These are phyloP conservation scores for Ceratocystis albifundus DNA, from an alignment of 2,329 filamentous ascomycete species.

Conservation along the genomic window DNA sequence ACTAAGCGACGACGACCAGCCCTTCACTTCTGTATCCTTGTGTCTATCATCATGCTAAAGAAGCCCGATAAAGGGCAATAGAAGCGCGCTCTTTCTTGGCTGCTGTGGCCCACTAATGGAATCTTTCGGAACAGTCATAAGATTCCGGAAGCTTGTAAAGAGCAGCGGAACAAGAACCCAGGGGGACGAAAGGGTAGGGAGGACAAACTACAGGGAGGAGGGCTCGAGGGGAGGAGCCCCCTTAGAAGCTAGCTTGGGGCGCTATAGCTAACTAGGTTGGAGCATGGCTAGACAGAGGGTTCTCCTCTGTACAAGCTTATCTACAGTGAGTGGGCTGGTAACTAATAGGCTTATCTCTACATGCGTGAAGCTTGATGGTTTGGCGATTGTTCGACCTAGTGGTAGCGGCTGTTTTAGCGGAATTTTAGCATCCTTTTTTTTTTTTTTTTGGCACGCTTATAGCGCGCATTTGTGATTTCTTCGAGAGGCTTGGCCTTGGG, in stretches of 20 bases:
- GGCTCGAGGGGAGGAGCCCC: neutral
- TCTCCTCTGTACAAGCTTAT: constrained; percentile 9
- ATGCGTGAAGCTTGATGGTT: neutral
- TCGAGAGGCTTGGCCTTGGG: neutral
- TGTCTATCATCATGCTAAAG: neutral
- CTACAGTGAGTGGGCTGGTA: neutral
- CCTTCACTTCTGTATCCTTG: too few relatives aligned
- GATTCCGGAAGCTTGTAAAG: neutral
- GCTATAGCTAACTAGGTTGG: neutral
- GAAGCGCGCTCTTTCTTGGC: neutral
- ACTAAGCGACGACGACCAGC: too few relatives aligned
- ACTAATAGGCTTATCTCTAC: too few relatives aligned
- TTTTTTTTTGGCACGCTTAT: too few relatives aligned
- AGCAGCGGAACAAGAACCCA: neutral
- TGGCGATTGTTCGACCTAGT: neutral
- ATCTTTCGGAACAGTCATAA: neutral
- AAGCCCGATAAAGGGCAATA: neutral
- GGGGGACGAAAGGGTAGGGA: neutral
- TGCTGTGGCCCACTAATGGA: neutral
- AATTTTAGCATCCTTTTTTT: too few relatives aligned
- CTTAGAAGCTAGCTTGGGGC: neutral
- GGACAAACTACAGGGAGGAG: neutral
- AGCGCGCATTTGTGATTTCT: too few relatives aligned
- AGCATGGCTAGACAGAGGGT: neutral
- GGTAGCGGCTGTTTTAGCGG: neutral